Percentiles rank a stretch among this genome's conserved stretches.
These are phyloP conservation scores for Crithidia acanthocephali DNA, from an alignment of 208 protist genomes.

Conservation along the genomic window DNA sequence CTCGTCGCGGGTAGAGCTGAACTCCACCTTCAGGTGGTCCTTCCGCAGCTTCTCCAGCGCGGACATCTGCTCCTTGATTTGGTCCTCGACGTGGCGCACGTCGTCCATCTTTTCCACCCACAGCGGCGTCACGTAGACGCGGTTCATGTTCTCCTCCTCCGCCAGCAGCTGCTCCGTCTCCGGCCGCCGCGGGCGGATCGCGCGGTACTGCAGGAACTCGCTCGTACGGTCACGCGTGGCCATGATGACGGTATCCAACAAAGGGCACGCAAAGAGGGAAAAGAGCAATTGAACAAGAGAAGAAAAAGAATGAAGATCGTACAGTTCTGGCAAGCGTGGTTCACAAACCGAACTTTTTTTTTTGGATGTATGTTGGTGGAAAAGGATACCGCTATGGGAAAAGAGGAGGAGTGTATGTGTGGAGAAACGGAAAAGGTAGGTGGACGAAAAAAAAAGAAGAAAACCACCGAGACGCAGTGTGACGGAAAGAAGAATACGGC, in stretches of 20 bases:
- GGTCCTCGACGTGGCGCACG: conserved; percentile 62
- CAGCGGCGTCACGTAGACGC: conserved; percentile 69
- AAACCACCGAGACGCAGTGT: too few species aligned
- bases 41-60: conserved; percentile 76
- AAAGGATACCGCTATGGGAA: too few species aligned
- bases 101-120: conserved; percentile 91
- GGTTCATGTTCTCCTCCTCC: conserved; percentile 63
- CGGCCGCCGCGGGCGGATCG: conserved; percentile 54
- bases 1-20: conserved; percentile 86
- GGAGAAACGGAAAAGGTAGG: too few species aligned
- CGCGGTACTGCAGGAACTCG: conserved; percentile 89
- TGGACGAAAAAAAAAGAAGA: too few species aligned
- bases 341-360: too few species aligned
- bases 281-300: not conserved
- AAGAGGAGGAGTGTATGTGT: too few species aligned
- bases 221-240: conserved; percentile 85
- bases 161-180: conserved; percentile 77
- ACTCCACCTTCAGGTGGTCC: conserved; percentile 90
- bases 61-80: conserved; percentile 78
- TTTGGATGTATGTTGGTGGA: too few species aligned
- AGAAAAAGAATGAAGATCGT: too few species aligned
- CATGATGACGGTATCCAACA: too few species aligned
- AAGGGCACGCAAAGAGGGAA: conserved; percentile 8
- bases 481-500: too few species aligned
- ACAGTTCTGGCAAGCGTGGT: too few species aligned